Evolutionary conservation across 306 rosid species (phyloP), one percentile per base, ranked within the genome.

Genomic region (Rosa persica): DNA sequence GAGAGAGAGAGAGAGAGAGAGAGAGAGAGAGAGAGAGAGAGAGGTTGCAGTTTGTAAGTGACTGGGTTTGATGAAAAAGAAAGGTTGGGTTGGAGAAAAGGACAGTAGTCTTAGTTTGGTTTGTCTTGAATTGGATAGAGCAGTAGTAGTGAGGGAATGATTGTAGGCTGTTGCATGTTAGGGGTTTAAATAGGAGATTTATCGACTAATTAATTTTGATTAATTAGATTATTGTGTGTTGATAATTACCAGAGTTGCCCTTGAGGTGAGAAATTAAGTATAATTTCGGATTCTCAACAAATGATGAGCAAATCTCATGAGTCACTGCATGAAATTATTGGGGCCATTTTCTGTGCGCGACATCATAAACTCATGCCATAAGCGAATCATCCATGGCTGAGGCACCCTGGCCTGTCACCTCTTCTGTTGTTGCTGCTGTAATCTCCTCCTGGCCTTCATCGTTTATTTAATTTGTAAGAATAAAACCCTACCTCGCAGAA

Each of bases 141-240:
- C 72, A 40, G 72, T 38, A 73, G 72, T 6, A 36, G 70, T 25
- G 47, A 76, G 78, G 71, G 75, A 81, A 81, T 81, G 82, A 81
- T 70, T 81, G 81, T 81, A 81, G 82, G 76, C 55, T 61, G 78
- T 81, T 81, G 85, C 85, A 81, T 85, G 85, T 81, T 70, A 80
- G 85, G 76, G 72, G 78, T 76, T 70, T 85, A 85, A 85, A 85
- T 85, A 85, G 76, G 46, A 48, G n/a, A 52, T 73, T 77, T 77
- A 61, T 5, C 36, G 61, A 55, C 40, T 34, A 23, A 44, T 58
- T 30, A 70, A 30, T 11, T 13, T 27, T 46, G 25, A 39, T 22
- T 46, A 22, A 54, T 66, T 25, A 22, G 17, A 38, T 78, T 5
- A 27, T 34, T 5, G 10, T 25, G 9, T 3, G 1, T 34, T 30